Percentiles rank a stretch among this genome's conserved stretches.
phyloP scores from a whole-genome alignment of 2,329 filamentous ascomycete genomes.

The Phialemoniopsis sp. region DNA sequence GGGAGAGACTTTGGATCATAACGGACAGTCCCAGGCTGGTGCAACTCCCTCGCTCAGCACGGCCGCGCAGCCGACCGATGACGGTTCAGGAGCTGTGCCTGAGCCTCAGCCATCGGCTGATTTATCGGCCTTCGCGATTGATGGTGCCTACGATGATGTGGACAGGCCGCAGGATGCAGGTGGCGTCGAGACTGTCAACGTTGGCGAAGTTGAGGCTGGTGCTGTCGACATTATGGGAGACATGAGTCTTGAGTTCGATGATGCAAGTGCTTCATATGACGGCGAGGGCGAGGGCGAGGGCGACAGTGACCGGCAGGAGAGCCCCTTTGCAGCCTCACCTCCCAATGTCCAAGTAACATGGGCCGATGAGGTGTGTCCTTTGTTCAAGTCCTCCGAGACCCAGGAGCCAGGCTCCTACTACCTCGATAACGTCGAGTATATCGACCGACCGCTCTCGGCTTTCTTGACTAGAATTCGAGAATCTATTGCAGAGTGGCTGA shows the following conservation, averaged over 20 bases:
- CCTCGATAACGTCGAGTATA: slow-evolving; percentile 34
- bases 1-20: slow-evolving; percentile 11
- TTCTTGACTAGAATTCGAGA: slow-evolving; percentile 39
- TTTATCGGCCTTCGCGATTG: no score
- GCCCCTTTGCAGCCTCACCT: slow-evolving; percentile 3
- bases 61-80: no score
- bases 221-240: not conserved
- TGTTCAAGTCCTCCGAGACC: slow-evolving; percentile 24
- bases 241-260: not conserved
- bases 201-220: not conserved
- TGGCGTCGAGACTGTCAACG: not conserved
- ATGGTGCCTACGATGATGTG: no score
- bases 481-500: slow-evolving; percentile 41
- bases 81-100: no score
- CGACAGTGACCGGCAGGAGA: slow-evolving; percentile 9
- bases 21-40: slow-evolving; percentile 22
- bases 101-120: no score
- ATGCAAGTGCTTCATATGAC: not conserved
- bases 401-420: slow-evolving; percentile 38
- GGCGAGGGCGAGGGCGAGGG: no score
- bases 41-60: no score
- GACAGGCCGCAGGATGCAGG: no score
- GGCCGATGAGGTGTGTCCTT: slow-evolving; percentile 22
- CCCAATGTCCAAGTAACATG: slow-evolving; percentile 24
- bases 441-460: slow-evolving; percentile 38